Conservation (phyloP, 164 flowering plant species). For the Vitis amurensis region DNA sequence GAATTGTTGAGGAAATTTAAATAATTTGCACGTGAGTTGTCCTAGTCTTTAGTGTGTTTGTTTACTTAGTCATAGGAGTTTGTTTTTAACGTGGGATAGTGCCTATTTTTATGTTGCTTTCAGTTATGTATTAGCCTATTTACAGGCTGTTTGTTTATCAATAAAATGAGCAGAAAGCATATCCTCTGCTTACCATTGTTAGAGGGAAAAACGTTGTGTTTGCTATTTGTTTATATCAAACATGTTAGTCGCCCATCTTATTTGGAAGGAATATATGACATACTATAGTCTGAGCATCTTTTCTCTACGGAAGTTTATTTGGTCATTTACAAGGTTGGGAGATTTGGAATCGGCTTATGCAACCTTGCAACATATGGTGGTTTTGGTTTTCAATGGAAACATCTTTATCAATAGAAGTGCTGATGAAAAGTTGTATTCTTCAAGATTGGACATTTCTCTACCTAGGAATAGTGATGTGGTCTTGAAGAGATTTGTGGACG, state of each 20-base stretch:
- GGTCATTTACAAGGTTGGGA: slow-evolving; percentile 62
- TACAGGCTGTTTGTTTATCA: too few species aligned
- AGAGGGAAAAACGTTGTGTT: too few species aligned
- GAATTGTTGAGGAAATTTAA: too few species aligned
- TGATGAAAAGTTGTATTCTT: slow-evolving; percentile 29
- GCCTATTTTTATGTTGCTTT: too few species aligned
- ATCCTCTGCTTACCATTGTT: too few species aligned
- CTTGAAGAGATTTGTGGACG: slow-evolving; percentile 11
- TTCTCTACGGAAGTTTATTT: slow-evolving; percentile 55
- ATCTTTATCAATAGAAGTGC: slow-evolving; percentile 20
- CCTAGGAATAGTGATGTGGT: slow-evolving; percentile 31
- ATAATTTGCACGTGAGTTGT: too few species aligned
- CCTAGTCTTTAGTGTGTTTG: too few species aligned
- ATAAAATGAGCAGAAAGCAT: too few species aligned
- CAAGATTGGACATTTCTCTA: slow-evolving; percentile 69
- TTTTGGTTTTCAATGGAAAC: slow-evolving; percentile 35
- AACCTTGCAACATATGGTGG: slow-evolving; percentile 70
- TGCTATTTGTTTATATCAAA: too few species aligned
- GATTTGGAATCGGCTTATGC: slow-evolving; percentile 67
- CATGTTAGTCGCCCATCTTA: slow-evolving; percentile 48
- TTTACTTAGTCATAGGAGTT: too few species aligned
- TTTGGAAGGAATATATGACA: slow-evolving; percentile 66
- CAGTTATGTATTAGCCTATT: too few species aligned
- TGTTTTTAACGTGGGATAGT: too few species aligned
- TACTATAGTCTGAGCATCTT: slow-evolving; percentile 50